phyloP scores from a whole-genome alignment of 1,139 yeast species.

The Pichia norvegensis region DNA sequence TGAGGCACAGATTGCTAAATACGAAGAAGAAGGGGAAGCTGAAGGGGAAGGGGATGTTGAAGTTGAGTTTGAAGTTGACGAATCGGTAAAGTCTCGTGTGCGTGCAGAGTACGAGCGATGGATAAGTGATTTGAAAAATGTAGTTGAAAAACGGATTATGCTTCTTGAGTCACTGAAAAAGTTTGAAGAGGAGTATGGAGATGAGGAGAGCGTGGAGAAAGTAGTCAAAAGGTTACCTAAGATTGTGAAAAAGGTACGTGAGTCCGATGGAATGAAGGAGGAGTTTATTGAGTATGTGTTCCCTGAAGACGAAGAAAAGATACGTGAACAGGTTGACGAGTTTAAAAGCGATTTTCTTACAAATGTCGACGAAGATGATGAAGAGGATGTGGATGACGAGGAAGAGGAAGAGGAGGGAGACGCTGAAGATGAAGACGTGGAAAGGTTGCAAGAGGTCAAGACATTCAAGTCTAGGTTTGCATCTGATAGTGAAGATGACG shows the following conservation, averaged over 20 bases:
- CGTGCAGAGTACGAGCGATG: conserved; percentile 55
- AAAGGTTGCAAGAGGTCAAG: conserved; percentile 9
- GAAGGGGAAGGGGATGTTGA: conserved; percentile 30
- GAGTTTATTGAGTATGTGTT: conserved; percentile 61
- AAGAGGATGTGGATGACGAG: conserved; percentile 56
- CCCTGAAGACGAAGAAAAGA: conserved; percentile 47
- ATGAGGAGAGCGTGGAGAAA: conserved; percentile 29
- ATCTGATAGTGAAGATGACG: conserved; percentile 9
- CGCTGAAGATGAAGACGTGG: conserved; percentile 25
- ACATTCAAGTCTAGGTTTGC: conserved; percentile 16
- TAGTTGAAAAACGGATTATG: conserved; percentile 38
- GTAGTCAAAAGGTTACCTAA: conserved; percentile 51
- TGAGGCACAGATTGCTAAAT: conserved; percentile 38
- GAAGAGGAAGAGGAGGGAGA: conserved; percentile 42
- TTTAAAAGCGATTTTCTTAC: conserved; percentile 30
- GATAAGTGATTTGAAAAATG: conserved; percentile 35
- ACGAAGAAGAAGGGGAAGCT: conserved; percentile 22
- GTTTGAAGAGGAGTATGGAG: conserved; percentile 64
- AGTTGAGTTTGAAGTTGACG: conserved; percentile 38
- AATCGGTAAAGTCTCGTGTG: conserved; percentile 43
- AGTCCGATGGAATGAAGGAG: conserved; percentile 37
- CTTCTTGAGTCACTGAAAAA: conserved; percentile 57
- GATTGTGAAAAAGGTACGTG: conserved; percentile 41
- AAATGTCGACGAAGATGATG: conserved; percentile 46
- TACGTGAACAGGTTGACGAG: conserved; percentile 15